A percentile compares a stretch with the other conserved stretches of the same genome.
Conservation (phyloP, 2,329 filamentous ascomycete species). For the Rugonectria rugulosa region DNA sequence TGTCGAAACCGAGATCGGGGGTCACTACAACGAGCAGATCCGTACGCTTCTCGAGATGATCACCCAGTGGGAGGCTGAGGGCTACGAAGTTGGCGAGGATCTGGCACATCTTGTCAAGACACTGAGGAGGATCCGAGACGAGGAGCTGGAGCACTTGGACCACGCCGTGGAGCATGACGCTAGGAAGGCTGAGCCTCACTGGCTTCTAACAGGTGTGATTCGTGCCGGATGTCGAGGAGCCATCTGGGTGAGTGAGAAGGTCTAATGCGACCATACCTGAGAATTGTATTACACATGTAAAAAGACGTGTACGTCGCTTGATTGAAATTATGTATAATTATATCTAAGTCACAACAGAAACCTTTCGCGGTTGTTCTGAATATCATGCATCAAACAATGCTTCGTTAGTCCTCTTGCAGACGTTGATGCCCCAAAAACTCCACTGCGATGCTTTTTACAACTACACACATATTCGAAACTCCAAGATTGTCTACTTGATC, state of each 20-base stretch:
- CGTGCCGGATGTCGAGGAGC: slow-evolving; percentile 89
- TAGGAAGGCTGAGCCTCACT: slow-evolving; percentile 88
- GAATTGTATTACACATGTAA: slow-evolving; percentile 40
- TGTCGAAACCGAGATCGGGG: slow-evolving; percentile 96
- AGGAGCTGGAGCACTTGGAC: slow-evolving; percentile 96
- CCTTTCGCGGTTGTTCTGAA: slow-evolving; percentile 18
- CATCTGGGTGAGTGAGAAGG: slow-evolving; percentile 87
- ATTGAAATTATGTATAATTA: slow-evolving; percentile 29
- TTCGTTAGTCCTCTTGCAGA: slow-evolving; percentile 17
- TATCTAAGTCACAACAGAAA: slow-evolving; percentile 21
- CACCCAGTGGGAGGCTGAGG: slow-evolving; percentile 74
- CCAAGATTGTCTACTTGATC: slow-evolving; percentile 7
- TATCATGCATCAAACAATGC: slow-evolving; percentile 28
- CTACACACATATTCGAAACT: neutral
- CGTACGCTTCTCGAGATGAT: slow-evolving; percentile 83
- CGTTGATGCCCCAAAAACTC: slow-evolving; percentile 30
- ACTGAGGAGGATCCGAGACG: slow-evolving; percentile 85
- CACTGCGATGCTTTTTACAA: slow-evolving; percentile 32
- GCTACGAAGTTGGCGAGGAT: slow-evolving; percentile 83
- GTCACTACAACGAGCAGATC: slow-evolving; percentile 95
- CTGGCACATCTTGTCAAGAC: slow-evolving; percentile 75
- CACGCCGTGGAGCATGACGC: slow-evolving; percentile 94
- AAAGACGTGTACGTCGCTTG: slow-evolving; percentile 16
- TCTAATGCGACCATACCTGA: slow-evolving; percentile 50
- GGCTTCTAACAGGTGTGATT: slow-evolving; percentile 86